These are phyloP conservation scores for Suillus lakei DNA, from an alignment of 768 basidiomycete species.

Conservation along the genomic window DNA sequence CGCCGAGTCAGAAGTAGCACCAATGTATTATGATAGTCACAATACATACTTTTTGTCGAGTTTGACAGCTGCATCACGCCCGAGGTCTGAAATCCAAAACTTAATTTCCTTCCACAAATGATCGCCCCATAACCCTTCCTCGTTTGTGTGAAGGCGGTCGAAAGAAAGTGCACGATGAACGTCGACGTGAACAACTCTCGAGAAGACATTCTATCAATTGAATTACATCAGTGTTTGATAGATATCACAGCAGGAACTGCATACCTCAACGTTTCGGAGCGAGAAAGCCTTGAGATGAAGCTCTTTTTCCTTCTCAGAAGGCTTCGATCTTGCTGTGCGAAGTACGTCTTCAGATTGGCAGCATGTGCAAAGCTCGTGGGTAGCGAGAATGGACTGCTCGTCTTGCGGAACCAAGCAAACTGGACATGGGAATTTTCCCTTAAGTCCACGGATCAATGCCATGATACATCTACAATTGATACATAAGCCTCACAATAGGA, in stretches of 20 bases:
- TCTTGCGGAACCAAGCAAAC: constrained; percentile 39
- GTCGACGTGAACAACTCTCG: constrained; percentile 16
- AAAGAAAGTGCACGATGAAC: constrained; percentile 14
- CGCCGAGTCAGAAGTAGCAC: not conserved
- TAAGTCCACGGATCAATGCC: constrained; percentile 37
- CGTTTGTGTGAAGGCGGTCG: constrained; percentile 17
- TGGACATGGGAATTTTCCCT: constrained; percentile 39
- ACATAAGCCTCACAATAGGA: not conserved
- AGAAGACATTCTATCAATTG: constrained; percentile 36
- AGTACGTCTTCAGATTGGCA: not conserved
- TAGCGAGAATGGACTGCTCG: constrained; percentile 22
- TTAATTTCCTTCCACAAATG: constrained; percentile 14
- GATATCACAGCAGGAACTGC: not conserved
- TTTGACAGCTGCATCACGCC: constrained; percentile 7
- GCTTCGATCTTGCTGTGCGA: constrained; percentile 16
- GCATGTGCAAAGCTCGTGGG: constrained; percentile 20
- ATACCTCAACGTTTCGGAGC: constrained; percentile 20
- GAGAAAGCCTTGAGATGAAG: constrained; percentile 14
- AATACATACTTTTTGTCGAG: constrained; percentile 28
- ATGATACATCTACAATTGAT: constrained; percentile 34
- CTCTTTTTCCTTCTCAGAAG: constrained; percentile 20
- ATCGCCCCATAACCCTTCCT: constrained; percentile 13
- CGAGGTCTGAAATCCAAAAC: constrained; percentile 17
- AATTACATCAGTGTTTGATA: not conserved
- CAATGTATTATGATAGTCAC: not conserved